These are phyloP conservation scores for Ogataea methanolica DNA, from an alignment of 805 yeast species.

Conservation along the genomic window DNA sequence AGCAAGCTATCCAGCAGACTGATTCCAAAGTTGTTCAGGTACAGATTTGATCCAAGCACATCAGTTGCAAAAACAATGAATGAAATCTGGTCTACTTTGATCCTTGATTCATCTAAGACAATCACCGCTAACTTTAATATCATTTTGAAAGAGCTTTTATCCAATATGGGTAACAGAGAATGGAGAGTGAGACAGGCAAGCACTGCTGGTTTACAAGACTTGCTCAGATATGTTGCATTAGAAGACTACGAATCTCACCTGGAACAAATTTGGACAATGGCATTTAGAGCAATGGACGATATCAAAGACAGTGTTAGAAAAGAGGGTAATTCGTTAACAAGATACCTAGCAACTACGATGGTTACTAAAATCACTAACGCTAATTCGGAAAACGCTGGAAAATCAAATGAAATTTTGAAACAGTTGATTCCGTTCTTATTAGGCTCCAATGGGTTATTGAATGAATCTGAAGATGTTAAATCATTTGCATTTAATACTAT, in stretches of 20 bases:
- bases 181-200: conserved; percentile 95
- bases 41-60: conserved; percentile 77
- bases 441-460: conserved; percentile 73
- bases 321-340: conserved; percentile 69
- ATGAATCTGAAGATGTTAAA: conserved; percentile 83
- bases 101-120: conserved; percentile 49
- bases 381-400: conserved; percentile 28
- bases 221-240: conserved; percentile 57
- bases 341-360: conserved; percentile 57
- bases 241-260: conserved; percentile 46
- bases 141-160: conserved; percentile 61
- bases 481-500: conserved; percentile 71
- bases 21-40: conserved; percentile 79
- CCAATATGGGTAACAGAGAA: conserved; percentile 72
- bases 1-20: conserved; percentile 51
- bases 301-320: conserved; percentile 88
- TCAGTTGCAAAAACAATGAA: conserved; percentile 79
- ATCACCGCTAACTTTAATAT: conserved; percentile 48
- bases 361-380: conserved; percentile 52
- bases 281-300: conserved; percentile 88
- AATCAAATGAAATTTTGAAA: conserved; percentile 44
- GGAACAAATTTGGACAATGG: conserved; percentile 79
- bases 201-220: conserved; percentile 62
- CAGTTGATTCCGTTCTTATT: conserved; percentile 72
- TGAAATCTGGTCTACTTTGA: conserved; percentile 77